Base-by-base conservation (phyloP, 2,329 filamentous ascomycete genomes). In the Diaporthe sp. region DNA sequence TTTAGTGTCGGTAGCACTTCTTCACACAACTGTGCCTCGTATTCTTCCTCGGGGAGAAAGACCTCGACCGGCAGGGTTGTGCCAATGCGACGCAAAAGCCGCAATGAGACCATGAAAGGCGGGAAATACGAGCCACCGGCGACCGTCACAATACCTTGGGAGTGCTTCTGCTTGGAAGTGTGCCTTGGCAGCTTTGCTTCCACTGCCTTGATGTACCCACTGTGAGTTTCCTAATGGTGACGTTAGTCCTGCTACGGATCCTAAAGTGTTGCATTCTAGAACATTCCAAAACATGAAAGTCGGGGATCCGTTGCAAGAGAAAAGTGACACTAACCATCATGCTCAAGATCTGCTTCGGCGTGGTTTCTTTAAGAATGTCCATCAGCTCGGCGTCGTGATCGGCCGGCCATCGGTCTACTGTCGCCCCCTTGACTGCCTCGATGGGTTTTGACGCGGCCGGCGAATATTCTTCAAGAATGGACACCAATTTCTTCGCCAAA, bases 51-150 rank as follows among this genome's bases (percentile, higher is more conserved):
- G 22, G 77, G 75, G 70, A 84, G 71, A 53, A 83, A 81, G 27
- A 84, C 76, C 70, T 83, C 78, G 4, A 89, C 84, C 0, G 88
- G 88, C 10, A 90, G 79, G 4, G 78, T 82, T 30, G 86, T 88
- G 30, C 88, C 88, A 7, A 83, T 83, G 51, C 85, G 85, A 15
- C 88, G 86, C 30, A 89, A 82, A 84, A 89, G 87, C 9, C 86
- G 84, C 30, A 90, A 79, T 3, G 87, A 86, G 2, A 86, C 84
- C 25, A 90, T 76, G 61, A 58, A 32, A 47, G 66, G 37, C 35
- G 66, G 51, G 4, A 70, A 56, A 13, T 56, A 70, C 2, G 25
- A 30, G 5, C 66, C 37, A 15, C 51, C 66, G 51, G 35, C 66
- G 25, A 70, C 66, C 19, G 65, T 69, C 8, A 56, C 65, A 42